These are phyloP conservation scores for Boletus patriciae DNA, from an alignment of 768 basidiomycete genomes.

Conservation along the genomic window DNA sequence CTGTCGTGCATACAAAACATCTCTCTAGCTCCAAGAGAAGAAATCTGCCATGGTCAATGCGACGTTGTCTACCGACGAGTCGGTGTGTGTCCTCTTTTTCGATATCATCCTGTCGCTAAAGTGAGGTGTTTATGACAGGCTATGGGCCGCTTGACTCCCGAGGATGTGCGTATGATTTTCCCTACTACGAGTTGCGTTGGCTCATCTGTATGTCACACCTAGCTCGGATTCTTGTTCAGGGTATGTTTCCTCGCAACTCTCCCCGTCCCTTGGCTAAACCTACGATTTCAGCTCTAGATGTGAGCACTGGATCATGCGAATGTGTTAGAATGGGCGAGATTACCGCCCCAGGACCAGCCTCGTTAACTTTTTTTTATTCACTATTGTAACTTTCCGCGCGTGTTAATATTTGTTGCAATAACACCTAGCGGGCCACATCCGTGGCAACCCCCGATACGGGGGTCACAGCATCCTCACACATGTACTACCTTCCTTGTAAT, in stretches of 20 bases:
- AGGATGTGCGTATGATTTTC: slow-evolving; percentile 51
- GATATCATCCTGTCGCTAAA: slow-evolving; percentile 10
- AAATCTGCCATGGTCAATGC: slow-evolving; percentile 95
- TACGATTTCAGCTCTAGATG: slow-evolving; percentile 18
- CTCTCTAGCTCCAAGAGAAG: slow-evolving; percentile 84
- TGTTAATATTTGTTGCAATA: not conserved
- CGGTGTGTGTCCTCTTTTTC: slow-evolving; percentile 43
- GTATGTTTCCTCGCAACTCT: slow-evolving; percentile 31
- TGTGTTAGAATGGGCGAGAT: not conserved
- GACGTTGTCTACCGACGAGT: slow-evolving; percentile 78
- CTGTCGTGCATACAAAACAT: not conserved
- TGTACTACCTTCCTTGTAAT: too few species aligned
- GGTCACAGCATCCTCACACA: too few species aligned
- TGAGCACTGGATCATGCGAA: not conserved
- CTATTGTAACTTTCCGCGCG: not conserved
- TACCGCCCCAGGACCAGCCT: not conserved
- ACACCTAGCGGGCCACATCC: not conserved
- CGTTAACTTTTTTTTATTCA: not conserved
- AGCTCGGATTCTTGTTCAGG: slow-evolving; percentile 50
- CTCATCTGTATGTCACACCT: not conserved
- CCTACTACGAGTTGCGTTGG: not conserved
- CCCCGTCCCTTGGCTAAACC: not conserved
- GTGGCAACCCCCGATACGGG: not conserved
- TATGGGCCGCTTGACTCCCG: slow-evolving; percentile 91
- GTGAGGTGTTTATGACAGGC: slow-evolving; percentile 47